Base-by-base conservation (phyloP, 2,329 filamentous ascomycete species). In the Ceratocystis alfenasii region DNA sequence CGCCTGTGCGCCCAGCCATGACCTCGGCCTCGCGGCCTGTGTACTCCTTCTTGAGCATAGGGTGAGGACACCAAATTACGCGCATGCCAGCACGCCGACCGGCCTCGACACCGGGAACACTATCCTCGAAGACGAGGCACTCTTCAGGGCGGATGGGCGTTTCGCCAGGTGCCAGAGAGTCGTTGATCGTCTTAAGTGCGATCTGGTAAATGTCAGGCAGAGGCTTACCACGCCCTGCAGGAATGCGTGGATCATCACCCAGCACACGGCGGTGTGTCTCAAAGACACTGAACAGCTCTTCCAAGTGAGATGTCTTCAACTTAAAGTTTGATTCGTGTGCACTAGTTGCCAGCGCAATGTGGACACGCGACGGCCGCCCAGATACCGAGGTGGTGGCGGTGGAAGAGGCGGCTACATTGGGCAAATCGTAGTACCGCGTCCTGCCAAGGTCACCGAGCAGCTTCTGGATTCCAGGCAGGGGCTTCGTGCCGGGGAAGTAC, bases 71-170 rank as follows among this genome's bases (percentile, higher is more conserved):
- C 94, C 94, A 99, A 0, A 96, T 80, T 12, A 95, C 91, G 70
- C 93, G 85, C 93, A 97, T 97, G 0, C 93, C 93, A 0, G 94
- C 94, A 70, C 94, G 84, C 64, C 94, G 80, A 3, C 91, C 94
- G 1, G 90, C 85, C 76, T 99, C 94, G 2, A 96, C 90, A 3
- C 94, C 94, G 0, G 91, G 90, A 1, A 97, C 92, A 59, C 87
- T 90, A 75, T 99, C 94, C 76, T 99, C 94, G 72, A 99, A 97
- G 0, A 97, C 94, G 17, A 99, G 80, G 73, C 94, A 97, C 75
- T 97, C 93, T 70, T 89, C 88, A 0, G 91, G 90, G 65, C 74
- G 79, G 69, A 99, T 87, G 67, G 82, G 77, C 69, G 81, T 77
- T 63, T 87, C 85, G 48, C 83, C 84, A 2, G 80, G 76, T 0